Base-by-base conservation (phyloP, 148 eudicot species). In the Tetragonia tetragonoides region DNA sequence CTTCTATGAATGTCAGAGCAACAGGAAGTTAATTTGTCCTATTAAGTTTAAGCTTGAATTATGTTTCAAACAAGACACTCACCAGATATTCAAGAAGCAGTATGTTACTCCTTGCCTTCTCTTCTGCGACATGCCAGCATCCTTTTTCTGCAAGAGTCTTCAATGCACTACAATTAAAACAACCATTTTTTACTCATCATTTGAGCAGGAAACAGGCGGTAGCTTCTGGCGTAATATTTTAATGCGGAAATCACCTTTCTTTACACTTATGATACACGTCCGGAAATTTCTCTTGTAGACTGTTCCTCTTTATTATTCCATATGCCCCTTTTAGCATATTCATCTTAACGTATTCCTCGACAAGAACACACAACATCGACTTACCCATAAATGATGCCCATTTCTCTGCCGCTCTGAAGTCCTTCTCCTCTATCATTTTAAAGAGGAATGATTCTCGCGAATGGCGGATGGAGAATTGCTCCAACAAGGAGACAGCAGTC, bases 81-180 rank as follows among this genome's bases (percentile, higher is more conserved):
- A 88, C 99, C 93, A 95, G 77, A 86, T 86, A 95, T 76, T 95
- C 93, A 78, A 95, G 88, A 81, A 93, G 90, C 46, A 87, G 90
- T 68, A 85, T 80, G 77, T 95, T 81, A 59, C 83, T 84, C 38
- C 85, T 86, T 40, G 97, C 84, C 80, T 86, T 91, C 84, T 77
- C 82, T 85, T 96, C 99, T 18, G 98, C 99, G 77, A 96, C 80
- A 73, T 93, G 98, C 99, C 99, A 96, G 74, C 90, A 86, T 72
- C 98, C 99, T 81, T 91, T 96, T 86, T 96, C 98, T 44, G 95
- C 99, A 49, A 96, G 88, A 81, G 89, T 89, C 91, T 93, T 96
- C 71, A 96, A 67, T 40, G 90, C 81, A 84, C 99, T 95, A 87
- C 83, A 87, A 83, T 62, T 74, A 54, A 59, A 74, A 78, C 63